These are phyloP conservation scores for Diaporthe ampelina DNA, from an alignment of 2,329 filamentous ascomycete species.

Conservation along the genomic window DNA sequence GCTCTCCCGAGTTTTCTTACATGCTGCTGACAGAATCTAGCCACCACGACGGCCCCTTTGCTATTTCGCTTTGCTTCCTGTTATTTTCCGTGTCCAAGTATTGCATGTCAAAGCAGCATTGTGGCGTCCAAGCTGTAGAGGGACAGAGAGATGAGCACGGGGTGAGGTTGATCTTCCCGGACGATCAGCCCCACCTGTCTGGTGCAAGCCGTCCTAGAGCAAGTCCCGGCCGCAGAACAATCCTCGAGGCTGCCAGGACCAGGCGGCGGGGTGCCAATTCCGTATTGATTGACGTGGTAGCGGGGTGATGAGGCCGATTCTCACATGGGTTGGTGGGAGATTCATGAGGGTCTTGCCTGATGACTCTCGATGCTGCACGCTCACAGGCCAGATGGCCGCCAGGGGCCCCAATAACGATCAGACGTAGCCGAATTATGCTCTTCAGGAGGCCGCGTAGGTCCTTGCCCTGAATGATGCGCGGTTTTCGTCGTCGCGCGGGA, in stretches of 20 bases:
- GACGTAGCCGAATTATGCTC: constrained; percentile 34
- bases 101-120: constrained; percentile 31
- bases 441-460: constrained; percentile 42
- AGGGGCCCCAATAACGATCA: constrained; percentile 36
- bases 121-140: constrained; percentile 8
- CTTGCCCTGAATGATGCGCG: constrained; percentile 11
- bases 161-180: constrained; percentile 30
- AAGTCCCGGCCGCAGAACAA: background rate
- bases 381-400: constrained; percentile 21
- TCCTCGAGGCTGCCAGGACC: constrained; percentile 10
- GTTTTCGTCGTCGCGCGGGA: background rate
- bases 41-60: background rate
- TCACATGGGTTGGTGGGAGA: background rate
- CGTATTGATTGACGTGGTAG: constrained; percentile 31
- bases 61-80: background rate
- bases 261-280: constrained; percentile 8
- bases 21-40: background rate
- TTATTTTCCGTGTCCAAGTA: constrained; percentile 17
- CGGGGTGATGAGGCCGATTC: constrained; percentile 23
- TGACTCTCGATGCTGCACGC: background rate
- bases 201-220: constrained; percentile 18
- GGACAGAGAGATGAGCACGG: constrained; percentile 26
- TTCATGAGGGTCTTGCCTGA: constrained; percentile 11
- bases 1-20: background rate
- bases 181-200: constrained; percentile 37